Conservation (phyloP, 2,329 filamentous ascomycete species). For the Ramularia collo-cygni region DNA sequence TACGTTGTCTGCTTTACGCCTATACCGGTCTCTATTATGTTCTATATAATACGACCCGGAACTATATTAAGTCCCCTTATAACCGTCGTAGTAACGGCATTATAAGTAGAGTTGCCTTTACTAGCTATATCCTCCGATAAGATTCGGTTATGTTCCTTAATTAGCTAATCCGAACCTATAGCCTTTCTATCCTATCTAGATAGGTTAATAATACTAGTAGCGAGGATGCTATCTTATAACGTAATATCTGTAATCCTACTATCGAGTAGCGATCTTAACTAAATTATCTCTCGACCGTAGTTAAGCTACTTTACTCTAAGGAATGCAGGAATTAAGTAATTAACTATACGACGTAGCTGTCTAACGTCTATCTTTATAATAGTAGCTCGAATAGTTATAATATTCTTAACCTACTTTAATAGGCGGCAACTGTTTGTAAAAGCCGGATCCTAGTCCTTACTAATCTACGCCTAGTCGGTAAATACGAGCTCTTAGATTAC, state of each 20-base stretch:
- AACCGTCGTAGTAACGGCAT: background rate
- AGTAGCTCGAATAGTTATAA: background rate
- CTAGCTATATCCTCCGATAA: background rate
- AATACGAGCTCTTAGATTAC: conserved; percentile 1
- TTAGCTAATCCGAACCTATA: background rate
- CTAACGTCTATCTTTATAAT: conserved; percentile 2
- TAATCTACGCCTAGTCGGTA: conserved; percentile 1
- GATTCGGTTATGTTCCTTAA: conserved; percentile 1
- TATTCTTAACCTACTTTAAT: conserved; percentile 2
- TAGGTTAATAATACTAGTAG: background rate
- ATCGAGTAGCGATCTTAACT: conserved; percentile 1
- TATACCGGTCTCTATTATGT: conserved; percentile 1
- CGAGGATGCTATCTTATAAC: conserved; percentile 1
- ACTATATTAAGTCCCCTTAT: background rate
- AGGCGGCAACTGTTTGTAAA: conserved; percentile 1
- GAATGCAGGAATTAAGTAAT: conserved; percentile 1
- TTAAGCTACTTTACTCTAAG: background rate
- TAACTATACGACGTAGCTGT: background rate
- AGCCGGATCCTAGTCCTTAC: background rate
- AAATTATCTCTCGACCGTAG: conserved; percentile 1
- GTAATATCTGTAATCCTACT: background rate
- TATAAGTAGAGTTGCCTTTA: conserved; percentile 3
- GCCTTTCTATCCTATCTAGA: conserved; percentile 1
- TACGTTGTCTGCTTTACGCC: conserved; percentile 1
- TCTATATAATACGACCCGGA: background rate